Base-by-base conservation (phyloP, 305 asterid species). In the Plantago rigida region DNA sequence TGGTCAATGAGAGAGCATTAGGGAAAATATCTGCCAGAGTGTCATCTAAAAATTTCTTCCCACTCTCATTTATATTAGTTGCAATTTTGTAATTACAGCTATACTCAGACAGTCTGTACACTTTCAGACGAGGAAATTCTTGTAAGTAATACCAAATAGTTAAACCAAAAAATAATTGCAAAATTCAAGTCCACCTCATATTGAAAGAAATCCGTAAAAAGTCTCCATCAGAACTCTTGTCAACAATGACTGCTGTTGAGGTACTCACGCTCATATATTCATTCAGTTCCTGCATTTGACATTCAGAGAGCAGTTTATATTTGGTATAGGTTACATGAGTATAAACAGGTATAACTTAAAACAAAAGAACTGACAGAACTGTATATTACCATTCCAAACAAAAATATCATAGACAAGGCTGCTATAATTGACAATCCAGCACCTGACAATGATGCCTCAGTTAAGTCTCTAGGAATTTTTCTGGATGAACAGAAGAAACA, bases 381-480 rank as follows among this genome's bases (percentile, higher is more conserved):
- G 62, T 51, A 71, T 66, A 84, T 65, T 76, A 90, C 97, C 97
- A 90, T 87, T 77, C 97, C 97, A 82, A 90, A 90, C 62, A 90
- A 77, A 75, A 90, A 81, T 73, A 82, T 72, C 94, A 90, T 90
- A 73, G 67, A 69, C 63, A 90, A 63, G 58, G 97, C 97, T 45
- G 97, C 97, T 71, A 82, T 12, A 54, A 90, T 82, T 73, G 97
- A 90, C 79, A 90, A 73, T 52, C 97, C 97, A 78, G 96, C 97
- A 73, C 97, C 97, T 44, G 96, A 90, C 45, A 90, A 66, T 19
- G 97, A 90, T 67, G 97, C 96, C 76, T 90, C 97, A 3, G 97
- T 90, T 82, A 90, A 80, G 73, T 90, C 97, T 69, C 97, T 83
- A 0, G 97, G 97, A 47, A 90, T 90, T 79, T 90, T 90, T 77